Percentiles rank a stretch among this genome's conserved stretches.
Conservation (phyloP, 257 asterid genomes). For the Solanum microdontum region DNA sequence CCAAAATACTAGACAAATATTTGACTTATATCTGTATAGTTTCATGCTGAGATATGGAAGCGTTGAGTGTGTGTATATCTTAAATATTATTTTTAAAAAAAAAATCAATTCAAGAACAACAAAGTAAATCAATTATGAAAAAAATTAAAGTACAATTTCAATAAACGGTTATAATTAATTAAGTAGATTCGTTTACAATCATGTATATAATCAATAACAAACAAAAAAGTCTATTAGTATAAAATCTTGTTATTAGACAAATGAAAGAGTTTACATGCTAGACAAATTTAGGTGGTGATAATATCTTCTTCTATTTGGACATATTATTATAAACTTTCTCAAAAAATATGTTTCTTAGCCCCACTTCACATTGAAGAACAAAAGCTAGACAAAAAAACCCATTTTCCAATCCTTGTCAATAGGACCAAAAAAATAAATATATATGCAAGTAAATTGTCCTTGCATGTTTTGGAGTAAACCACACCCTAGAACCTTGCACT, state of each 20-base stretch:
- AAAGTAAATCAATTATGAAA: background rate
- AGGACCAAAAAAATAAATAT: background rate
- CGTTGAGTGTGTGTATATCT: no score
- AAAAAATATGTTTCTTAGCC: conserved; percentile 6
- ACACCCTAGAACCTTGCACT: conserved; percentile 11
- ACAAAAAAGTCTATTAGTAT: background rate
- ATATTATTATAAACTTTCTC: background rate
- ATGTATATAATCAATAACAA: background rate
- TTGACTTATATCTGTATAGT: background rate
- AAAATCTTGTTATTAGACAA: conserved; percentile 7
- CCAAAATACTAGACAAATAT: background rate
- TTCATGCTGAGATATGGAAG: background rate
- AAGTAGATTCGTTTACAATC: background rate
- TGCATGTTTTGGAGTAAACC: conserved; percentile 32
- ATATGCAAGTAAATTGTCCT: conserved; percentile 6
- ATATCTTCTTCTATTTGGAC: conserved; percentile 6
- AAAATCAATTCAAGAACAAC: background rate
- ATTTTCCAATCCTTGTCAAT: conserved; percentile 26
- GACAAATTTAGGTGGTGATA: conserved; percentile 16
- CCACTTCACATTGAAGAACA: background rate
- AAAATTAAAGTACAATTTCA: background rate
- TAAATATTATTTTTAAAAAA: no score
- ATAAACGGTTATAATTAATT: background rate
- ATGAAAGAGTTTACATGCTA: conserved; percentile 5
- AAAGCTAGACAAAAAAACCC: conserved; percentile 23